phyloP scores from a whole-genome alignment of 1,284 basidiomycete species.

The Moesziomyces globuligerus region DNA sequence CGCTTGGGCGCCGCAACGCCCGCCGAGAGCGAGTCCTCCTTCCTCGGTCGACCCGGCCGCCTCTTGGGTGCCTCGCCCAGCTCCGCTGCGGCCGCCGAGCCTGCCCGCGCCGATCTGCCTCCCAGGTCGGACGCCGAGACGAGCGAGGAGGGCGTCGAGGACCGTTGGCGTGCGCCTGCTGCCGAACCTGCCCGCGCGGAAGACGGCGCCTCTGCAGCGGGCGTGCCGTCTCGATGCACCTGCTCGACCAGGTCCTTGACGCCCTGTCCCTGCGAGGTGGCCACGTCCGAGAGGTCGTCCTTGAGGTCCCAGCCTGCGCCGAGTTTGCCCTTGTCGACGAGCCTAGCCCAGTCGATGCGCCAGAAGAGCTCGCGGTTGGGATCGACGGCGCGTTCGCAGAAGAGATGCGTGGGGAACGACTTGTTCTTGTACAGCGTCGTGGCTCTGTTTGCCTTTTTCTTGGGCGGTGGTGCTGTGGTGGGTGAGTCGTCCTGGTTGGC shows the following conservation, averaged over 20 bases:
- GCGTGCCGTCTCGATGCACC: constrained; percentile 20
- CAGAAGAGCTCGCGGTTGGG: constrained; percentile 51
- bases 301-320: constrained; percentile 48
- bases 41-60: constrained; percentile 36
- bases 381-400: constrained; percentile 50
- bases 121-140: constrained; percentile 11
- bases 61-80: constrained; percentile 31
- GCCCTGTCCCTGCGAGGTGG: constrained; percentile 36
- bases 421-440: constrained; percentile 39
- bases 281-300: constrained; percentile 41
- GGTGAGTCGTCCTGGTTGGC: constrained; percentile 4
- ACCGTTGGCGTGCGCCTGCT: constrained; percentile 6
- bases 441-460: constrained; percentile 15
- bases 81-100: constrained; percentile 14
- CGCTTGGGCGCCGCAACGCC: constrained; percentile 28
- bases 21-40: constrained; percentile 38
- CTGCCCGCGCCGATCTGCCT: constrained; percentile 9
- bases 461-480: constrained; percentile 1
- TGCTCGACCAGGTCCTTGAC: constrained; percentile 51
- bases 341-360: constrained; percentile 42
- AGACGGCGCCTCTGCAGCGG: neutral
- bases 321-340: constrained; percentile 35
- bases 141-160: constrained; percentile 19
- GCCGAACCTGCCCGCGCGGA: neutral
- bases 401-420: constrained; percentile 45